phyloP scores from a whole-genome alignment of 2,329 filamentous ascomycete species.

The Gyromitra esculenta region DNA sequence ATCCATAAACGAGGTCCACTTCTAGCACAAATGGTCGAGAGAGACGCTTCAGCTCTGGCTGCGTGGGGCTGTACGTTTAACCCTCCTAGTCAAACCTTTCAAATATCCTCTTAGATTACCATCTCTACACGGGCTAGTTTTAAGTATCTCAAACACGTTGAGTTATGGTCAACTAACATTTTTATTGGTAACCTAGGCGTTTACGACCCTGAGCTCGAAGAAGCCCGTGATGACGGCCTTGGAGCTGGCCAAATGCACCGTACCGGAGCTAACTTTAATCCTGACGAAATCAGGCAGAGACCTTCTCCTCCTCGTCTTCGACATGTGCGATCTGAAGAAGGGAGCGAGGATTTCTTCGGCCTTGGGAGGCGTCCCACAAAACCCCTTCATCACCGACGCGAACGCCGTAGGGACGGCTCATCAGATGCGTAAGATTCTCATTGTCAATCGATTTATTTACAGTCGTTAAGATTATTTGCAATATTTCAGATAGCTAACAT shows the following conservation, averaged over 20 bases:
- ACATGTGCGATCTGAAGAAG: constrained; percentile 5
- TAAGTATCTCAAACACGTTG: not conserved
- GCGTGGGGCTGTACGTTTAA: constrained; percentile 47
- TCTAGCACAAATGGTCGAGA: constrained; percentile 18
- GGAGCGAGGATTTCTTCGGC: constrained; percentile 13
- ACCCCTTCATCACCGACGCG: not conserved
- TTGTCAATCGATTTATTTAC: too few species aligned
- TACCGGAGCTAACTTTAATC: constrained; percentile 48
- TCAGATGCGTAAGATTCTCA: constrained; percentile 12
- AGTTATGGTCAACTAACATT: not conserved
- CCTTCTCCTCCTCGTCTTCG: constrained; percentile 1
- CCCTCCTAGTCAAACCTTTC: not conserved
- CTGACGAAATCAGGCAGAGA: constrained; percentile 5
- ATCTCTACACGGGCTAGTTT: too few species aligned
- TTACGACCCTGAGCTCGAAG: constrained; percentile 46
- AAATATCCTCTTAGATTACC: not conserved
- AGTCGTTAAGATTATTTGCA: not conserved
- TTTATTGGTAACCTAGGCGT: constrained; percentile 24
- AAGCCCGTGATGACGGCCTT: constrained; percentile 52
- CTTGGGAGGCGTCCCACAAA: constrained; percentile 25
- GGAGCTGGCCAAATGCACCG: constrained; percentile 53
- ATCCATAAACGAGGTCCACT: constrained; percentile 31
- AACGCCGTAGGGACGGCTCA: constrained; percentile 2
- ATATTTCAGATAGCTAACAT: constrained; percentile 14
- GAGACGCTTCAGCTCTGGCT: constrained; percentile 9